Base-by-base conservation (phyloP, 306 rosid genomes). In the Geum urbanum region DNA sequence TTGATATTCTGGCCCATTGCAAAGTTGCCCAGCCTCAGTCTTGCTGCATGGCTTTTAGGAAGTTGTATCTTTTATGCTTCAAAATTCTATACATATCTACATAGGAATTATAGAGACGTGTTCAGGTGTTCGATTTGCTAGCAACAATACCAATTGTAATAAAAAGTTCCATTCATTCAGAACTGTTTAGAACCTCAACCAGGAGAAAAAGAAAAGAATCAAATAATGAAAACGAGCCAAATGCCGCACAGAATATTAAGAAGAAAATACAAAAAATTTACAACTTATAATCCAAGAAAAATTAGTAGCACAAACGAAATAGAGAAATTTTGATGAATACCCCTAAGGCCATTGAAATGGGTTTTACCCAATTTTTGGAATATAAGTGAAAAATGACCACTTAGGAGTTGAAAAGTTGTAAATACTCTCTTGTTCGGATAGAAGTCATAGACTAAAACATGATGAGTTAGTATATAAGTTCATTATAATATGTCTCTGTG, bases 61-160 rank as follows among this genome's bases (percentile, higher is more conserved):
- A 78, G 83, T 74, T 85, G 86, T 84, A 82, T 78, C 74, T 74
- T 66, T 64, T 67, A 71, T 80, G 70, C 80, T 64, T 69, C 69
- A 40, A 39, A 76, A 15, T 79, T 72, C 70, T 81, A 81, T 83
- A 85, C 82, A 76, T 77, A 80, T 83, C 76, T 73, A 65, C 53
- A 76, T 74, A 83, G 87, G 80, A 75, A 59, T 77, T 76, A 73
- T 74, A 74, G 83, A 69, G 74, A 48, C 77, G 69, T 82, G 52
- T 76, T 63, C 59, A 48, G 68, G 46, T 37, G 46, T 63, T 59
- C 75, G 50, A 14, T 53, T 74, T 58, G 51, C 67, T 35, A 19
- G 66, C 14, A 35, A 70, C 37, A 44, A 53, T 45, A 53, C 51
- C 75, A 50, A 76, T 73, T 60, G 70, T 60, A 72, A 51, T 69